Conservation (phyloP, 78 protist species). For the Polysphondylium violaceum region DNA sequence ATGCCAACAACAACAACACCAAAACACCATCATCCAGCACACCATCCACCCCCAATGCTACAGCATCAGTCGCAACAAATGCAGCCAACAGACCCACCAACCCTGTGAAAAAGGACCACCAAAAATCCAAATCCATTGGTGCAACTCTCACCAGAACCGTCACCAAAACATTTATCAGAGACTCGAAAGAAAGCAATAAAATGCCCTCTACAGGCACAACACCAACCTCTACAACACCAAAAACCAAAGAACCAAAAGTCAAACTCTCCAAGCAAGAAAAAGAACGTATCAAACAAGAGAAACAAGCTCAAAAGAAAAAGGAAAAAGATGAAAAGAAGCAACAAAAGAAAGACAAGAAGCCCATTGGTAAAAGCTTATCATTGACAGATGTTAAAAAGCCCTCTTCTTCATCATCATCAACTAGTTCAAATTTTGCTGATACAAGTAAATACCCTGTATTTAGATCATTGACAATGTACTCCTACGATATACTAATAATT, state of each 20-base stretch:
- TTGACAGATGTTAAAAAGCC: slow-evolving; percentile 38
- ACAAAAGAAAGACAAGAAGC: slow-evolving; percentile 22
- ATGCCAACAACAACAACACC: neutral
- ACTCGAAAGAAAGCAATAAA: slow-evolving; percentile 11
- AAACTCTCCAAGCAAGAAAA: slow-evolving; percentile 52
- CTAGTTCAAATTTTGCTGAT: slow-evolving; percentile 4
- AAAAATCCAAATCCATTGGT: slow-evolving; percentile 44
- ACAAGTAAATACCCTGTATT: neutral
- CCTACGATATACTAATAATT: neutral
- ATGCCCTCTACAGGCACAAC: slow-evolving; percentile 7
- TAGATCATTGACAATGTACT: neutral
- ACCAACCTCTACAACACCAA: neutral
- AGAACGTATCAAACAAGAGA: slow-evolving; percentile 56
- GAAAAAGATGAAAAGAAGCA: slow-evolving; percentile 69
- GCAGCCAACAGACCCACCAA: neutral
- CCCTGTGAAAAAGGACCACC: neutral
- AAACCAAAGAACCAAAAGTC: slow-evolving; percentile 27
- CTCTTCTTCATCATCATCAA: neutral
- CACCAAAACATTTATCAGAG: slow-evolving; percentile 66
- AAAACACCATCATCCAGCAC: neutral
- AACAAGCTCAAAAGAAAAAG: slow-evolving; percentile 39
- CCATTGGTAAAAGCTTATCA: slow-evolving; percentile 14
- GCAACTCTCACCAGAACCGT: slow-evolving; percentile 64
- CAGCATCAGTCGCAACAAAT: too few relatives aligned
- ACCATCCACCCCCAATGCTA: too few relatives aligned